These are phyloP conservation scores for Brasenia schreberi DNA, from an alignment of 164 flowering plant genomes.

Conservation along the genomic window DNA sequence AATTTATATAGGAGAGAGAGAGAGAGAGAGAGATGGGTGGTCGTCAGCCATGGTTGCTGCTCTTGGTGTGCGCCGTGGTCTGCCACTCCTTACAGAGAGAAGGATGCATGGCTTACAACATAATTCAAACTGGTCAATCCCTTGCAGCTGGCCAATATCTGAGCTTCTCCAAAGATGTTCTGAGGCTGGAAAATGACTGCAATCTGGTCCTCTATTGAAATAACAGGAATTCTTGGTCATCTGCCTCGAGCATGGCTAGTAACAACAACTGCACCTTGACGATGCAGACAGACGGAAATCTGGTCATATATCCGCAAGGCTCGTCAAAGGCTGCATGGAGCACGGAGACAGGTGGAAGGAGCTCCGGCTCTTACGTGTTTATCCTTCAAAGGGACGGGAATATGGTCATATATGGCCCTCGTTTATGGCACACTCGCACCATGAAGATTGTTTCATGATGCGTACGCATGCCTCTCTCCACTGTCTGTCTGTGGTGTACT, in stretches of 20 bases:
- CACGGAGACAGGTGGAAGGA: not conserved
- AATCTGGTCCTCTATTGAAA: not conserved
- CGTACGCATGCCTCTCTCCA: no score
- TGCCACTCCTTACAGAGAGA: not conserved
- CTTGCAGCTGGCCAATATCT: not conserved
- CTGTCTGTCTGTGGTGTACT: no score
- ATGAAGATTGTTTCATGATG: not conserved
- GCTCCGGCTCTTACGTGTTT: not conserved
- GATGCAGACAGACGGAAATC: not conserved
- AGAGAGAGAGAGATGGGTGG: not conserved
- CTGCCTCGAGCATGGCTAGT: not conserved
- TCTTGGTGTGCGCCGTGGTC: not conserved
- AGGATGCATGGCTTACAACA: not conserved
- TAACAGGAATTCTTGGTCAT: not conserved
- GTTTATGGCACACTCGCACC: not conserved
- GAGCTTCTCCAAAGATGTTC: not conserved
- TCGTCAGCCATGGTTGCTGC: not conserved
- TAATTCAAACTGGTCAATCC: not conserved
- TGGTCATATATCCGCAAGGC: not conserved
- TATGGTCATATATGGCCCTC: not conserved
- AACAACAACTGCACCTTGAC: not conserved
- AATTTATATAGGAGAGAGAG: no score
- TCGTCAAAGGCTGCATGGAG: not conserved
- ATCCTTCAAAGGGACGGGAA: not conserved
- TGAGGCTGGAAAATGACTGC: not conserved